A percentile compares a stretch with the other conserved stretches of the same genome.
phyloP scores from a whole-genome alignment of 2,329 filamentous ascomycete genomes.

The Hymenotorrendiella dingleyae region DNA sequence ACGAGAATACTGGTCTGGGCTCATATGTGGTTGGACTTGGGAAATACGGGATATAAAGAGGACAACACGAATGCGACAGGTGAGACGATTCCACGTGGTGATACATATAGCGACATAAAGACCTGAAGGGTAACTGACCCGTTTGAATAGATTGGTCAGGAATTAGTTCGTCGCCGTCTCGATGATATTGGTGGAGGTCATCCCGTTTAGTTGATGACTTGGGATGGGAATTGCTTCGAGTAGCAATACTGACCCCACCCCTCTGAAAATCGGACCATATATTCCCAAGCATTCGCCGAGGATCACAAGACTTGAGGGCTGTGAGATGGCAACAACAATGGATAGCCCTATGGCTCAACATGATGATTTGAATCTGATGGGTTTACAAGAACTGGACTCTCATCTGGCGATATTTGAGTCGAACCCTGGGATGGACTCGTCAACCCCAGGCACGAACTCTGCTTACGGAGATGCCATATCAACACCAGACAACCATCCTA shows the following conservation, averaged over 20 bases:
- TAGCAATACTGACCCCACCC: constrained; percentile 23
- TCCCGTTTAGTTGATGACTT: constrained; percentile 22
- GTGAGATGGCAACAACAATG: constrained; percentile 32
- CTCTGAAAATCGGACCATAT: constrained; percentile 22
- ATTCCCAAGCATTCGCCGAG: constrained; percentile 29
- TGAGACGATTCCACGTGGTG: constrained; percentile 30
- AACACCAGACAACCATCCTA: constrained; percentile 17
- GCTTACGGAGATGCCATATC: constrained; percentile 22
- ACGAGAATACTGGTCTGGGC: constrained; percentile 8
- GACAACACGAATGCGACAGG: constrained; percentile 26
- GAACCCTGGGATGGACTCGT: constrained; percentile 22
- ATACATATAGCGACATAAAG: constrained; percentile 23
- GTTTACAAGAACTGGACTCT: constrained; percentile 33
- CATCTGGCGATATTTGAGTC: constrained; percentile 33
- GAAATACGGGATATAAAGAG: constrained; percentile 16
- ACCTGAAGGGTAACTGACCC: constrained; percentile 19
- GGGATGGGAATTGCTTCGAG: constrained; percentile 25
- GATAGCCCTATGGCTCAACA: constrained; percentile 30
- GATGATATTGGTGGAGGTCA: constrained; percentile 19
- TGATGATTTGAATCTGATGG: constrained; percentile 33
- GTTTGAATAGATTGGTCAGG: constrained; percentile 14
- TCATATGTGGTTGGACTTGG: constrained; percentile 13
- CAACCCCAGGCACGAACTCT: constrained; percentile 26
- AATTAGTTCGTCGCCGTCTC: constrained; percentile 10
- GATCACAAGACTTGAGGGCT: constrained; percentile 31